Evolutionary conservation across 2,329 filamentous ascomycete species (phyloP), one percentile per base, ranked within the genome.

Genomic region (Fusarium burgessii): DNA sequence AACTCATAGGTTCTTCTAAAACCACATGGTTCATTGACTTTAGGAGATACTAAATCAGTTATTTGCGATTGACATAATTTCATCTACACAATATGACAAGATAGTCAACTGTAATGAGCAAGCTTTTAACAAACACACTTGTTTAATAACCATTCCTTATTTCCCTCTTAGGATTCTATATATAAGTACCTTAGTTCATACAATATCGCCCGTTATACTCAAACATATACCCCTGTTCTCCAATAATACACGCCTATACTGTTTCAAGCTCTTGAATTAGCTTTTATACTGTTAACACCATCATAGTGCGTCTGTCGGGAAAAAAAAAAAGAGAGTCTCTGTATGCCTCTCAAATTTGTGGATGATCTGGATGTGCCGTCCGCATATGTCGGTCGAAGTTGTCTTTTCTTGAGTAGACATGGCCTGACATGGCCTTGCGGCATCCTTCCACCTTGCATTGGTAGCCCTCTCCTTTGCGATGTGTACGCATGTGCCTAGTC

Each of bases 341-440:
- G 64, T 66, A 64, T 67, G 52, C 49, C 62, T 63, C 68, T 76
- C 70, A 76, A 36, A 75, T 65, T 42, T 68, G 63, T n/a, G 72
- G 66, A 7, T 76, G 74, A 3, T 75, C 66, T 32, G 74, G 70
- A 40, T 76, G 74, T n/a, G 74, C 74, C 20, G 74, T 76, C 25
- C 74, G 54, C 74, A 76, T 76, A 60, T 76, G 74, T 20, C 74
- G 70, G 46, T 76, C 74, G 52, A 76, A 76, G 49, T 76, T 76
- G 70, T 76, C 74, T 61, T 76, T 76, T 20, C 74, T 62, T 36
- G 73, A 77, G 65, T 77, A 76, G 25, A 77, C 69, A 54, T 76
- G 74, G 9, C 74, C 74, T 8, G 73, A 68, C 35, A 74, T 75
- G 14, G 74, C 74, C 58, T 76, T 76, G 38, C 74, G 73, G 47